These are phyloP conservation scores for Rhizodiscina lignyota DNA, from an alignment of 495 filamentous ascomycete genomes.

Conservation along the genomic window DNA sequence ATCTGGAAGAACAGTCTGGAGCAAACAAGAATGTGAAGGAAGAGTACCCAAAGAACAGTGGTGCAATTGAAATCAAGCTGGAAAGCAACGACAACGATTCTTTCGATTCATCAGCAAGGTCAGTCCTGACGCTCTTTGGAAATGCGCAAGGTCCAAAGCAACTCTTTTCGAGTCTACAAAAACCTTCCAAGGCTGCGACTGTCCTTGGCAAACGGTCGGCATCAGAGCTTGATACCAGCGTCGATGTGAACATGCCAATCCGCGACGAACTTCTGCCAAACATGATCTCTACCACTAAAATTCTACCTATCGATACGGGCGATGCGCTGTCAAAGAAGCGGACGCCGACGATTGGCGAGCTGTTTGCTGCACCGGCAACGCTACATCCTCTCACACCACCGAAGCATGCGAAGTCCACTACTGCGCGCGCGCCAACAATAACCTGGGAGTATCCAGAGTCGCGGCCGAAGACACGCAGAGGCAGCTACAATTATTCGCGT, in stretches of 20 bases:
- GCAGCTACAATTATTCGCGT: conserved; percentile 28
- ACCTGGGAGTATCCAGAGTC: conserved; percentile 41
- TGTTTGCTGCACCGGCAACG: conserved; percentile 56
- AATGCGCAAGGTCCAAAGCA: conserved; percentile 57
- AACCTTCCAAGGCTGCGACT: conserved; percentile 16
- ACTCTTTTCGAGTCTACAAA: conserved; percentile 65
- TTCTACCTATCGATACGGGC: conserved; percentile 37
- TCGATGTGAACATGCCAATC: conserved; percentile 27
- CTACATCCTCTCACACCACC: conserved; percentile 57
- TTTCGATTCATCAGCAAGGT: no score
- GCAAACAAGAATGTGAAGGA: no score
- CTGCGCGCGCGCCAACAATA: conserved; percentile 41
- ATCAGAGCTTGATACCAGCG: conserved; percentile 22
- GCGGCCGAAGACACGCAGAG: conserved; percentile 27
- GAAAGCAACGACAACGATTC: no score
- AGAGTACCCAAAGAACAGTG: no score
- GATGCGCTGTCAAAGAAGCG: conserved; percentile 26
- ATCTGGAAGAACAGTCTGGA: no score
- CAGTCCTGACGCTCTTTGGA: conserved; percentile 39
- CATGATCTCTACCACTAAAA: conserved; percentile 52
- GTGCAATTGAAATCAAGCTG: no score
- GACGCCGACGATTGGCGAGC: conserved; percentile 53
- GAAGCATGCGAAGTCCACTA: conserved; percentile 42
- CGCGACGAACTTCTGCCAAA: conserved; percentile 52
- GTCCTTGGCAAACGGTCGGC: background rate